A percentile compares a stretch with the other conserved stretches of the same genome.
phyloP scores from a whole-genome alignment of 1,284 basidiomycete species.

The Trametes pubescens region DNA sequence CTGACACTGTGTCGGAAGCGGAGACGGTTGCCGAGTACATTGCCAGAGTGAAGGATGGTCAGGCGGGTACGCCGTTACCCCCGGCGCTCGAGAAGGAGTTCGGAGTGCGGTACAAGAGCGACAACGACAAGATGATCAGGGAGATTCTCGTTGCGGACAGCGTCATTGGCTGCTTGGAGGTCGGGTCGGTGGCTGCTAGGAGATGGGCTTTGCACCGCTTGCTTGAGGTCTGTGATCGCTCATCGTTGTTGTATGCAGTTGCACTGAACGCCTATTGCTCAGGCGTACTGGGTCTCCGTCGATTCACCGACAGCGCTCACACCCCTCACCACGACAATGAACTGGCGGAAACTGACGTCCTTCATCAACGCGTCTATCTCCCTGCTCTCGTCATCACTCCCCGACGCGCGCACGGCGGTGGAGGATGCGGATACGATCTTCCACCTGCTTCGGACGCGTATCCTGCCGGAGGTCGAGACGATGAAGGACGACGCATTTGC shows the following conservation, averaged over 20 bases:
- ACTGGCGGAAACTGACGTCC: conserved; percentile 50
- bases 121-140: conserved; percentile 41
- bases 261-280: neutral
- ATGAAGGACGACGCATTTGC: conserved; percentile 40
- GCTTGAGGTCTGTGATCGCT: conserved; percentile 37
- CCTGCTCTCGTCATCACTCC: conserved; percentile 42
- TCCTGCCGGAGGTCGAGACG: conserved; percentile 58
- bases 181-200: conserved; percentile 41
- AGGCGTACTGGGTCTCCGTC: conserved; percentile 60
- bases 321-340: conserved; percentile 44
- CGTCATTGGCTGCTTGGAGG: conserved; percentile 46
- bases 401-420: conserved; percentile 25
- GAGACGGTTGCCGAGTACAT: conserved; percentile 43
- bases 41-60: conserved; percentile 39
- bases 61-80: conserved; percentile 41
- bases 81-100: conserved; percentile 49
- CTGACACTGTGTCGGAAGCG: conserved; percentile 35
- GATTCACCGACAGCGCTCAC: conserved; percentile 41
- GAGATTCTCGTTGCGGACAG: conserved; percentile 46
- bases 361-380: conserved; percentile 48
- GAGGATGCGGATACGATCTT: conserved; percentile 48
- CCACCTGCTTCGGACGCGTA: conserved; percentile 52
- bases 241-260: neutral
- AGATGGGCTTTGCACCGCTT: conserved; percentile 45
- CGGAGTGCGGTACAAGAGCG: conserved; percentile 42